These are phyloP conservation scores for Vickermania spadyakhi DNA, from an alignment of 208 protist species.

Conservation along the genomic window DNA sequence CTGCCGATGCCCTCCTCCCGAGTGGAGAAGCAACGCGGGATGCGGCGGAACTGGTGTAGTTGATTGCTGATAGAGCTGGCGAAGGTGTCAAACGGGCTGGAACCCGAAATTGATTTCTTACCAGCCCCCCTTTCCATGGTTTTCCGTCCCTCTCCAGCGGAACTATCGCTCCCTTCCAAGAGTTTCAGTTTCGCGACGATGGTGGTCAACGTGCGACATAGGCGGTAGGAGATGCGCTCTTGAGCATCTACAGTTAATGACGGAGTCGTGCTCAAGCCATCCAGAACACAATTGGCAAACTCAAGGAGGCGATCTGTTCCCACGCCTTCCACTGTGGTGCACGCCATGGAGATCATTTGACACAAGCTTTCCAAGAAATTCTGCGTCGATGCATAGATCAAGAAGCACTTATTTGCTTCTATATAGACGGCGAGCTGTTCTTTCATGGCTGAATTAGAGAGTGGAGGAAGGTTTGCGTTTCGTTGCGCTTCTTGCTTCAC, in stretches of 20 bases:
- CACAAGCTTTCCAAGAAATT: slow-evolving; percentile 80
- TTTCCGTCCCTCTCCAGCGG: not conserved
- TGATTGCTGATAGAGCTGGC: slow-evolving; percentile 18
- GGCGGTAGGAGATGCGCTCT: slow-evolving; percentile 47
- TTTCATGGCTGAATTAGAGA: slow-evolving; percentile 25
- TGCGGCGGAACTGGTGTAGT: slow-evolving; percentile 5
- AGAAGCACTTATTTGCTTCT: slow-evolving; percentile 68
- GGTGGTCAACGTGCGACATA: slow-evolving; percentile 57
- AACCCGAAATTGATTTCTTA: not conserved
- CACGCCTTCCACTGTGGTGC: slow-evolving; percentile 30
- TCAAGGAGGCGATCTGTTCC: slow-evolving; percentile 25
- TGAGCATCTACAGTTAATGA: slow-evolving; percentile 63
- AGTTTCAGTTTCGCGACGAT: slow-evolving; percentile 43
- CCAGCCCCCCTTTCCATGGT: not conserved
- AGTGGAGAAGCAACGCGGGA: slow-evolving; percentile 3
- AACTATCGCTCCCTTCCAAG: slow-evolving; percentile 1
- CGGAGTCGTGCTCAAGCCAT: slow-evolving; percentile 30
- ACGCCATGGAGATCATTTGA: slow-evolving; percentile 36
- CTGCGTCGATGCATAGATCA: slow-evolving; percentile 46
- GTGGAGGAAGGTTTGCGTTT: slow-evolving; percentile 16
- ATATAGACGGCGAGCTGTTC: slow-evolving; percentile 49
- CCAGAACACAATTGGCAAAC: slow-evolving; percentile 36
- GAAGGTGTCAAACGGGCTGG: slow-evolving; percentile 12
- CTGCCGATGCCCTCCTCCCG: not conserved
- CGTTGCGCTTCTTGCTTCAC: slow-evolving; percentile 37